Base-by-base conservation (phyloP, 78 protist species). In the Planoprotostelium fungivorum region DNA sequence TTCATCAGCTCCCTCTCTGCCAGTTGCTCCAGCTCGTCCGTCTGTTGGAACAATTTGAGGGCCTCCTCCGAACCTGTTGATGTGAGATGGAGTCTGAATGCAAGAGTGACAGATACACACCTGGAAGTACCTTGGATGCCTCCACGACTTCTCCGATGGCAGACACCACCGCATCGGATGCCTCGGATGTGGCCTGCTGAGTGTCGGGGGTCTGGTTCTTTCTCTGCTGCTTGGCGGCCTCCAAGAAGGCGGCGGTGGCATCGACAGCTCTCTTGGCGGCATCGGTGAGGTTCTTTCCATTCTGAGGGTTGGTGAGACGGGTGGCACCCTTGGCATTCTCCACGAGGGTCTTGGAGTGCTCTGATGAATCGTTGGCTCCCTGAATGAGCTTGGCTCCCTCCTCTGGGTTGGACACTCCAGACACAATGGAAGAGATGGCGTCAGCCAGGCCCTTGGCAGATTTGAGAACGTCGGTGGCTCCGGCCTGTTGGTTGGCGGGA, bases 101-200 rank as follows among this genome's bases (percentile, higher is more conserved):
- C 31, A 25, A 51, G 73, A 51, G 31, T 5, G 73, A 51, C 5
- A 51, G 73, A 89, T 91, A n/a, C n/a, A n/a, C 91, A 63, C 91
- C 94, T 92, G 94, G 94, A 1, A 92, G 38, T 38, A 89, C 94
- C 84, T 88, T 91, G 38, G 94, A 91, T 28, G 94, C 94, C 89
- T 29, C n/a, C 10, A 92, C 94, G 63, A 89, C 86, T 29, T 73
- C 86, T 36, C 51, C 38, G 38, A 92, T 92, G 16, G 91, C 87
- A 35, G 89, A 91, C 10, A 85, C 89, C 0, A 92, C 94, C 9
- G 86, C 94, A 0, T 85, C 23, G 0, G 91, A 85, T 28, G 88
- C 51, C 28, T 92, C 94, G 25, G 94, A 92, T 0, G 89, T 37
- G 84, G 89, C 89, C 63, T 38, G 37, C 87, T 92, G 94, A 28